Conservation (phyloP, 2,329 filamentous ascomycete species). For the Fusarium sp. region DNA sequence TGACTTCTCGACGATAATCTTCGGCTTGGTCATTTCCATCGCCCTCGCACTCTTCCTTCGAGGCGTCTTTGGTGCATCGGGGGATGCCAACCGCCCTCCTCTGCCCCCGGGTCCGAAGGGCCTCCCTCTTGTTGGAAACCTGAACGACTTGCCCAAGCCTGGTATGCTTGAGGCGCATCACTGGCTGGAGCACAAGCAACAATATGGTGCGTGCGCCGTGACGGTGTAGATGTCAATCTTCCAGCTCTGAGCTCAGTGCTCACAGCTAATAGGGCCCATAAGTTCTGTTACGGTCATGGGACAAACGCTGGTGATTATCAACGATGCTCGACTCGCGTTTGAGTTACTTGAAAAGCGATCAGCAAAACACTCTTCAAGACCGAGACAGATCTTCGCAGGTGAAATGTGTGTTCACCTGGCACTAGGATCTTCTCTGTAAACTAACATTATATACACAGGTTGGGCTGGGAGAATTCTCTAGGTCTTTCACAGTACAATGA, state of each 20-base stretch:
- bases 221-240: neutral
- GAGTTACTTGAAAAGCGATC: constrained; percentile 55
- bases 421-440: fast-evolving
- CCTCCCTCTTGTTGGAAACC: constrained; percentile 32
- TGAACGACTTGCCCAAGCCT: constrained; percentile 29
- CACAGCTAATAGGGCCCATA: constrained; percentile 60
- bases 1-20: neutral
- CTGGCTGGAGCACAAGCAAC: constrained; percentile 39
- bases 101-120: constrained; percentile 39
- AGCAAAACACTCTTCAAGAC: constrained; percentile 27
- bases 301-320: constrained; percentile 59
- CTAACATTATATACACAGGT: constrained; percentile 5
- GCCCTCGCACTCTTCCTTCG: neutral
- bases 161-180: constrained; percentile 30
- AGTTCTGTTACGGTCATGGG: constrained; percentile 57
- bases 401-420: constrained; percentile 26
- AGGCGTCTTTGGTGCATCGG: neutral
- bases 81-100: neutral
- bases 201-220: constrained; percentile 21
- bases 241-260: too few relatives aligned
- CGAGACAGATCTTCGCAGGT: constrained; percentile 27
- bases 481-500: constrained; percentile 55
- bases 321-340: constrained; percentile 54
- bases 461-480: constrained; percentile 52
- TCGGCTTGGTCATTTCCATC: neutral